phyloP scores from a whole-genome alignment of 257 asterid genomes.

The Jacaranda mimosifolia region DNA sequence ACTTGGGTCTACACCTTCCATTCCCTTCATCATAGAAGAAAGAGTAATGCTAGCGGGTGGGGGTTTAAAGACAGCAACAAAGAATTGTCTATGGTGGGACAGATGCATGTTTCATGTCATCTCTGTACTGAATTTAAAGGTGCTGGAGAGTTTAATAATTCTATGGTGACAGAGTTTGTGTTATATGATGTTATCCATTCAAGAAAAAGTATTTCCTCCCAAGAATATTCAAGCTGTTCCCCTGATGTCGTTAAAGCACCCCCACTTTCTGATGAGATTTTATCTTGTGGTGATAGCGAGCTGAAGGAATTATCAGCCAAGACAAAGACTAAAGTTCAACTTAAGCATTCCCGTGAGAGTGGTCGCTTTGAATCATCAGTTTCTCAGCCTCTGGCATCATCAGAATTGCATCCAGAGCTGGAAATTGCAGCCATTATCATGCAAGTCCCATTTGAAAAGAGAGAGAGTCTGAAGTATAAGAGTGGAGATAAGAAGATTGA shows the following conservation, averaged over 20 bases:
- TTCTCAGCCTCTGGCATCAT: slow-evolving; percentile 47
- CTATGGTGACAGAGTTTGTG: slow-evolving; percentile 83
- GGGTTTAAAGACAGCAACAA: slow-evolving; percentile 61
- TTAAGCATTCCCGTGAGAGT: neutral
- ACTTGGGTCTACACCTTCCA: slow-evolving; percentile 85
- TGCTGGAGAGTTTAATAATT: slow-evolving; percentile 57
- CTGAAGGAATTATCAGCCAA: slow-evolving; percentile 36
- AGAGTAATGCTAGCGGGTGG: slow-evolving; percentile 72
- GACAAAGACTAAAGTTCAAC: slow-evolving; percentile 38
- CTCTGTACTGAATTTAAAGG: slow-evolving; percentile 64
- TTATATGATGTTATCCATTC: slow-evolving; percentile 60
- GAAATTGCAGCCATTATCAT: slow-evolving; percentile 80
- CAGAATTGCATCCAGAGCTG: slow-evolving; percentile 63
- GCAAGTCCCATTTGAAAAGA: slow-evolving; percentile 74
- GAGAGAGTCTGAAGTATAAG: slow-evolving; percentile 69
- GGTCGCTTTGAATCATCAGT: slow-evolving; percentile 28
- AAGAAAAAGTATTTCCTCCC: slow-evolving; percentile 55
- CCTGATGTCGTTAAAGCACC: slow-evolving; percentile 48
- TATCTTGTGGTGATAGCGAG: slow-evolving; percentile 25
- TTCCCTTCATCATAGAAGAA: slow-evolving; percentile 66
- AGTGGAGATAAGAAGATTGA: slow-evolving; percentile 51
- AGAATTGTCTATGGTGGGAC: slow-evolving; percentile 67
- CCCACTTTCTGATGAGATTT: slow-evolving; percentile 42
- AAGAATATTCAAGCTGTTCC: slow-evolving; percentile 52
- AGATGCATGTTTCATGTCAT: slow-evolving; percentile 79